Percentiles rank a stretch among this genome's conserved stretches.
Evolutionary conservation across 192 early-diverging fungal species (phyloP).

Genomic region (Diversispora epigaea): DNA sequence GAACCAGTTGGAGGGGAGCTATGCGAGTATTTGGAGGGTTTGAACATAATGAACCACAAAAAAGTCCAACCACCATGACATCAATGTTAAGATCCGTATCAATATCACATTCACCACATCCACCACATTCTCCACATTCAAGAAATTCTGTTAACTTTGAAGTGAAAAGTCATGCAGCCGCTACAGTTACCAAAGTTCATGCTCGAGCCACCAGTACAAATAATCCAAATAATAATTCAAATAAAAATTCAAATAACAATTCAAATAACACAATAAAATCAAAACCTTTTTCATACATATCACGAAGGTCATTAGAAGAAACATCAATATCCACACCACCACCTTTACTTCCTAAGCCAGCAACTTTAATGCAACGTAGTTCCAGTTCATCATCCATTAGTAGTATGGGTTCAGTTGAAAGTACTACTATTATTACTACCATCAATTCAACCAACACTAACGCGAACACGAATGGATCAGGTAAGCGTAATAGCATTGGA

Average conservation of each 20-base stretch:
- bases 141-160: constrained; percentile 1
- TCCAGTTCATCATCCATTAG: constrained; percentile 24
- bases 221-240: not conserved
- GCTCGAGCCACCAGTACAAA: not conserved
- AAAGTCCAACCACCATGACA: constrained; percentile 8
- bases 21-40: constrained; percentile 22
- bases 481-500: constrained; percentile 9
- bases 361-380: constrained; percentile 26
- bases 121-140: not conserved
- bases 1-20: constrained; percentile 25
- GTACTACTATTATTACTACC: not conserved
- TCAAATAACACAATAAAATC: not conserved
- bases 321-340: constrained; percentile 18
- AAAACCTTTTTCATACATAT: not conserved
- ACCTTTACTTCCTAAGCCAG: constrained; percentile 27
- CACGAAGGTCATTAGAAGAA: constrained; percentile 32
- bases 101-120: too few species aligned
- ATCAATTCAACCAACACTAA: too few species aligned
- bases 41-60: not conserved
- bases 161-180: not conserved
- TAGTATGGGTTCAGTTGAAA: constrained; percentile 3
- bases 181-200: constrained; percentile 8
- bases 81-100: too few species aligned
- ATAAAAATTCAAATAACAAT: too few species aligned
- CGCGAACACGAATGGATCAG: not conserved